Conservation (phyloP, 768 basidiomycete species). For the Gloeopeniophorella convolvens region DNA sequence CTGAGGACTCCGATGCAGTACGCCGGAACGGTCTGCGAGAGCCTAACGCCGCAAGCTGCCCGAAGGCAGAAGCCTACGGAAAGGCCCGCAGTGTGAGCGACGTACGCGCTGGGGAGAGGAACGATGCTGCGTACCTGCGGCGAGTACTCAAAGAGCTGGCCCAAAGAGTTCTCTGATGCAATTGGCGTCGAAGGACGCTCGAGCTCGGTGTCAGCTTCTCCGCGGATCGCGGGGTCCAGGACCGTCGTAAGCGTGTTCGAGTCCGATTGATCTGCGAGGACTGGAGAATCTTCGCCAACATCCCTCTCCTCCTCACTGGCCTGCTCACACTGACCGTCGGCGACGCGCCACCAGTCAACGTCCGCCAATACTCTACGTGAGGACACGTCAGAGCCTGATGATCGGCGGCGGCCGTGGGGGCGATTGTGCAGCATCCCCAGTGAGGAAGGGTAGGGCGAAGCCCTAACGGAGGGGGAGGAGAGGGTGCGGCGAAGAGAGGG, state of each 20-base stretch:
- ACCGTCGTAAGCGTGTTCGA: too few species aligned
- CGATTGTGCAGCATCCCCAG: constrained; percentile 29
- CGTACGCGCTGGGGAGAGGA: neutral
- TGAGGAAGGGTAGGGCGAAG: constrained; percentile 52
- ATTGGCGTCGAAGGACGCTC: constrained; percentile 41
- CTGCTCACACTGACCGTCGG: constrained; percentile 59
- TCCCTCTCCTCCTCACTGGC: constrained; percentile 34
- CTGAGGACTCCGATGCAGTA: constrained; percentile 16
- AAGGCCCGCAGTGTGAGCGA: neutral
- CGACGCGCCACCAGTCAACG: constrained; percentile 84
- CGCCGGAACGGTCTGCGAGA: constrained; percentile 30
- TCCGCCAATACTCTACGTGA: constrained; percentile 72
- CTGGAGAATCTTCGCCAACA: constrained; percentile 13
- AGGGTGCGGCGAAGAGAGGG: constrained; percentile 77
- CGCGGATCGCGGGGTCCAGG: too few species aligned
- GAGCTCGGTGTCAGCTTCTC: constrained; percentile 29
- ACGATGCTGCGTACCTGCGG: constrained; percentile 9
- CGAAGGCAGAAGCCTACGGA: neutral
- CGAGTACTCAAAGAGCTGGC: constrained; percentile 30
- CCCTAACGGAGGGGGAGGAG: constrained; percentile 63
- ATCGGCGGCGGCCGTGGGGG: constrained; percentile 42
- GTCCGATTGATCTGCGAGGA: too few species aligned
- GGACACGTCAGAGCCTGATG: constrained; percentile 59
- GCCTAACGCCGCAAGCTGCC: neutral
- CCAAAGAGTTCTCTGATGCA: neutral